phyloP scores from a whole-genome alignment of 345 rosid species.

The Sonneratia caseolaris region DNA sequence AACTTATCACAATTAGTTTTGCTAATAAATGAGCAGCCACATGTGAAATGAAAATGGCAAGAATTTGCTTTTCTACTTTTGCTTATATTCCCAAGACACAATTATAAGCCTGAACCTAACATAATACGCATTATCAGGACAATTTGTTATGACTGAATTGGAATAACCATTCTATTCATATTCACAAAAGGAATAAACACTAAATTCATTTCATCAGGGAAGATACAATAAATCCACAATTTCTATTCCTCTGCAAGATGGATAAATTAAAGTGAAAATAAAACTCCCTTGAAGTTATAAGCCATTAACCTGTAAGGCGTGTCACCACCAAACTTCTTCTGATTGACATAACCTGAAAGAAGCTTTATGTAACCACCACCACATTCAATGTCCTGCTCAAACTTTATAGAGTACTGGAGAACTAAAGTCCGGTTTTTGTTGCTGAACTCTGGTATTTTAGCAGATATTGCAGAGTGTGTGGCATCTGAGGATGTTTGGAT shows the following conservation, averaged over 20 bases:
- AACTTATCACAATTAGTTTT: background rate
- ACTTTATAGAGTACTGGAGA: conserved; percentile 70
- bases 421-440: conserved; percentile 81
- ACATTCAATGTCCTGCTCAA: conserved; percentile 92
- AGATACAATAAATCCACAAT: background rate
- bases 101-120: no score
- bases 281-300: background rate
- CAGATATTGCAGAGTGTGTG: conserved; percentile 75
- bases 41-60: background rate
- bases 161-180: no score
- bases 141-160: no score
- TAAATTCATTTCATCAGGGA: no score
- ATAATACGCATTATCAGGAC: no score
- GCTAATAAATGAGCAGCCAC: background rate
- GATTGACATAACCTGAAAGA: conserved; percentile 88
- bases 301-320: conserved; percentile 74
- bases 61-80: background rate
- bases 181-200: no score
- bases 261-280: background rate
- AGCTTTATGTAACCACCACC: conserved; percentile 97
- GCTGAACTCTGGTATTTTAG: conserved; percentile 82
- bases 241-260: background rate
- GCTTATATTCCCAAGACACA: background rate
- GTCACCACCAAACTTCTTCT: conserved; percentile 96
- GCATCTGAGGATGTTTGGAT: conserved; percentile 85